phyloP scores from a whole-genome alignment of 2,329 filamentous ascomycete species.

The Lecanicillium sp. region DNA sequence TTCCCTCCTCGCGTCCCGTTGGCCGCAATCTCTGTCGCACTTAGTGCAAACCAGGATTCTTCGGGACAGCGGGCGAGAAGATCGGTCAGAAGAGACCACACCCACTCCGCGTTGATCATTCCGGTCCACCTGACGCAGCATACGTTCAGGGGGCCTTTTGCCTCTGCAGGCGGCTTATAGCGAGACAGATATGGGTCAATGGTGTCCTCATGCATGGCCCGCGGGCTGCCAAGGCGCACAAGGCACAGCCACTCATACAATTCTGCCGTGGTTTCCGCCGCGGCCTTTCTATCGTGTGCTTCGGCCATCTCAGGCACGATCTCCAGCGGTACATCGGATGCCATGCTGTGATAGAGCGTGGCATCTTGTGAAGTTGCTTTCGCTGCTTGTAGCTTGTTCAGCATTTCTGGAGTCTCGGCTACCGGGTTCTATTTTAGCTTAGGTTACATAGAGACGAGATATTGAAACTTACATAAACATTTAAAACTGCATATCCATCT shows the following conservation, averaged over 20 bases:
- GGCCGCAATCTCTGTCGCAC: conserved; percentile 42
- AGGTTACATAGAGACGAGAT: neutral
- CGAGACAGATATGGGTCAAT: conserved; percentile 64
- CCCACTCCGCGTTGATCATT: conserved; percentile 47
- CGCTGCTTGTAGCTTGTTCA: neutral
- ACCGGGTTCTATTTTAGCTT: neutral
- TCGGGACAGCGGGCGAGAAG: conserved; percentile 34
- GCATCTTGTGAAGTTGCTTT: neutral
- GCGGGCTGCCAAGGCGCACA: conserved; percentile 57
- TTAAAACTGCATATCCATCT: conserved; percentile 68
- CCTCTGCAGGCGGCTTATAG: conserved; percentile 49
- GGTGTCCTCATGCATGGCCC: conserved; percentile 46
- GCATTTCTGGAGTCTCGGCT: neutral
- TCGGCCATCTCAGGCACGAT: conserved; percentile 20
- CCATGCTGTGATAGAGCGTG: neutral
- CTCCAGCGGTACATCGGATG: conserved; percentile 17
- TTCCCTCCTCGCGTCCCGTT: conserved; percentile 34
- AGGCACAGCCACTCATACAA: conserved; percentile 71
- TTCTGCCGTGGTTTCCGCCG: conserved; percentile 57
- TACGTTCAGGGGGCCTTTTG: conserved; percentile 21
- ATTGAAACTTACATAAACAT: conserved; percentile 23
- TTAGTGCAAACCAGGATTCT: conserved; percentile 48
- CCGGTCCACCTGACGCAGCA: conserved; percentile 53
- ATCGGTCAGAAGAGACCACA: conserved; percentile 38
- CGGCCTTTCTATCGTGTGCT: conserved; percentile 33